phyloP scores from a whole-genome alignment of 2,329 filamentous ascomycete species.

The Xenosphaeropsis pyriputrescens region DNA sequence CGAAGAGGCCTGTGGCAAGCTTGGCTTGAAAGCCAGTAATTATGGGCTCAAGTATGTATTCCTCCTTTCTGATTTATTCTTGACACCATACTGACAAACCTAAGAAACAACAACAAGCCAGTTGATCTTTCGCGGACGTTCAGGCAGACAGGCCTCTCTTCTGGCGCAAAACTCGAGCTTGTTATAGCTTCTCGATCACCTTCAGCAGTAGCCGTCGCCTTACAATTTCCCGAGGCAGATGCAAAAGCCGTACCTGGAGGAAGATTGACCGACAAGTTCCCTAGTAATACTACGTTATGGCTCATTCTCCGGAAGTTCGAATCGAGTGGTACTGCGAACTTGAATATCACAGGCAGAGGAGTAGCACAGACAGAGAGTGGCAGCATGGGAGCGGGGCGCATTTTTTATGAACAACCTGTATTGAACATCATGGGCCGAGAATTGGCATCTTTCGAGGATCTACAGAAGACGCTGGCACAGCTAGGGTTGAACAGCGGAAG shows the following conservation, averaged over 20 bases:
- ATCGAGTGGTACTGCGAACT: conserved; percentile 42
- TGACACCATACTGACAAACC: conserved; percentile 7
- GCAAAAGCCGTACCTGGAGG: conserved; percentile 44
- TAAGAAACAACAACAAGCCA: conserved; percentile 66
- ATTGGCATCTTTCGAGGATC: conserved; percentile 59
- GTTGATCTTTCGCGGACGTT: conserved; percentile 77
- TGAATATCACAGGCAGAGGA: conserved; percentile 77
- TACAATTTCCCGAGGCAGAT: conserved; percentile 68
- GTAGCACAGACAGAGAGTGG: conserved; percentile 46
- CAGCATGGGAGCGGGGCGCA: conserved; percentile 45
- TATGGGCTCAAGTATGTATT: conserved; percentile 63
- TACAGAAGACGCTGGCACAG: conserved; percentile 81
- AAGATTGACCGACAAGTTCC: conserved; percentile 70
- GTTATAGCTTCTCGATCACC: conserved; percentile 77
- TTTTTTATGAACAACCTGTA: conserved; percentile 80
- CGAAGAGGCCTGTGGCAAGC: conserved; percentile 74
- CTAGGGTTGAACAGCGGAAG: conserved; percentile 78
- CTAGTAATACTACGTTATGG: conserved; percentile 82
- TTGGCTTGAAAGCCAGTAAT: conserved; percentile 43
- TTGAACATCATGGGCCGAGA: conserved; percentile 74
- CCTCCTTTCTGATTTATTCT: background rate
- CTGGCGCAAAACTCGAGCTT: conserved; percentile 86
- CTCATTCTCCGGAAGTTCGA: conserved; percentile 83
- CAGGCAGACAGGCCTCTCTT: conserved; percentile 65
- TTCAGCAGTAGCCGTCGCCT: conserved; percentile 73